Evolutionary conservation across 352 stramenopile genomes (phyloP), one percentile per base, ranked within the genome.

Genomic region (Pythium phragmiticola): DNA sequence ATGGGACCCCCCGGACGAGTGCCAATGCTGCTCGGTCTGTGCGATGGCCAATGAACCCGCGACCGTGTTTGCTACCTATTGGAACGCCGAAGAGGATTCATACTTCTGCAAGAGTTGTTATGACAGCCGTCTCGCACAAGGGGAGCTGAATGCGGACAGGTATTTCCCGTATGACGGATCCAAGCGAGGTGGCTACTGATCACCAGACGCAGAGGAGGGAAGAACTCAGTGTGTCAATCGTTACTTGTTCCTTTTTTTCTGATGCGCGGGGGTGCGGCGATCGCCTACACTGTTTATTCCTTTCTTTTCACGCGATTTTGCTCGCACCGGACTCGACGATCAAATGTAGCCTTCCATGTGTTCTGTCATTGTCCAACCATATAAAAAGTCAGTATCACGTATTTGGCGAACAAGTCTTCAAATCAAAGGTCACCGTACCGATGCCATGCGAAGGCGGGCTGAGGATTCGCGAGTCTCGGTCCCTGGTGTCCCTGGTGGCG

Each of bases 311-410:
- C 45, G 11, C 16, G 48, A 54, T 41, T 41, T 16, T 54, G 19
- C 7, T 34, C n/a, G n/a, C 9, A 52, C 46, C 14, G 17, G 4
- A 52, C 46, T 52, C 16, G 51, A 47, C 54, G n/a, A 8, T 65
- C 75, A 90, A 56, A 90, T 90, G 28, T 82, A 76, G 7, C 78
- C 75, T 64, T 88, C 78, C 78, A 88, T 88, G n/a, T 74, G 80
- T 57, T 77, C 71, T 78, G 54, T 16, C 54, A 43, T 39, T 39
- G 26, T 30, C 26, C 26, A 30, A 30, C 26, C 26, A 30, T 30
- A 30, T 30, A 30, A 30, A 5, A 30, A 30, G 26, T 30, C 26
- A 30, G 26, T 30, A 30, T 30, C 26, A 30, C 26, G 4, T 30
- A 30, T 5, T 5, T 30, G 26, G 4, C 26, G 4, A 45, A 16